Evolutionary conservation across 177 flowering plant genomes (phyloP).

Genomic region (Tripterygium wilfordii): DNA sequence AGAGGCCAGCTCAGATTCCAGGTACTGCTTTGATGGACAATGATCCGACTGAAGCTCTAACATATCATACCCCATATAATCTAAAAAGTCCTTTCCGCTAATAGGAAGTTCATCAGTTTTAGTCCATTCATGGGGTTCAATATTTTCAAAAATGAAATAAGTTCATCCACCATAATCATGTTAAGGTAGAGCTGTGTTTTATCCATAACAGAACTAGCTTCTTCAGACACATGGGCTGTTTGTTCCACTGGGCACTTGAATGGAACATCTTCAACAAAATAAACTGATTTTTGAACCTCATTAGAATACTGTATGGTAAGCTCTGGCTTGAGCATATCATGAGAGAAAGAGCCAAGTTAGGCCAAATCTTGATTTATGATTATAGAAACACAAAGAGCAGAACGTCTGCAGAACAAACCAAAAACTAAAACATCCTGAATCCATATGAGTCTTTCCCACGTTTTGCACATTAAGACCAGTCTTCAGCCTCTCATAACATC

Average conservation of each 20-base stretch:
- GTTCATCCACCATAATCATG: conserved; percentile 28
- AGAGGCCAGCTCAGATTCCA: conserved; percentile 21
- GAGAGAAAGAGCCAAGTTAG: conserved; percentile 13
- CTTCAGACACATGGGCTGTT: conserved; percentile 29
- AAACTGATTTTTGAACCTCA: conserved; percentile 34
- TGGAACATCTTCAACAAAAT: conserved; percentile 39
- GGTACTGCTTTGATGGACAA: conserved; percentile 18
- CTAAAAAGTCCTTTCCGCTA: conserved; percentile 33
- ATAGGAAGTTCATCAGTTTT: conserved; percentile 16
- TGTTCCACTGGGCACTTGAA: conserved; percentile 24
- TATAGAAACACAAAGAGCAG: conserved; percentile 1
- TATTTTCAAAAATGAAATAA: conserved; percentile 29
- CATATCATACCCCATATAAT: conserved; percentile 28
- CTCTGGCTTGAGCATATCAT: conserved; percentile 36
- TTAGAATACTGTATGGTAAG: conserved; percentile 20
- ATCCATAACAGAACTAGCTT: conserved; percentile 21
- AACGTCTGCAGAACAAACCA: background rate
- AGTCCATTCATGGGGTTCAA: conserved; percentile 21
- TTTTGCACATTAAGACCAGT: no score
- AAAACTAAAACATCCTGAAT: background rate
- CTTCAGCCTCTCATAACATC: no score
- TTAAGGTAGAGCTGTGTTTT: conserved; percentile 7
- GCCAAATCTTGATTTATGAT: background rate
- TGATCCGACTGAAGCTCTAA: conserved; percentile 26
- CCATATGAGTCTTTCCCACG: no score